Conservation (phyloP, 108 stramenopile species). For the Mayamaea pseudoterrestris region DNA sequence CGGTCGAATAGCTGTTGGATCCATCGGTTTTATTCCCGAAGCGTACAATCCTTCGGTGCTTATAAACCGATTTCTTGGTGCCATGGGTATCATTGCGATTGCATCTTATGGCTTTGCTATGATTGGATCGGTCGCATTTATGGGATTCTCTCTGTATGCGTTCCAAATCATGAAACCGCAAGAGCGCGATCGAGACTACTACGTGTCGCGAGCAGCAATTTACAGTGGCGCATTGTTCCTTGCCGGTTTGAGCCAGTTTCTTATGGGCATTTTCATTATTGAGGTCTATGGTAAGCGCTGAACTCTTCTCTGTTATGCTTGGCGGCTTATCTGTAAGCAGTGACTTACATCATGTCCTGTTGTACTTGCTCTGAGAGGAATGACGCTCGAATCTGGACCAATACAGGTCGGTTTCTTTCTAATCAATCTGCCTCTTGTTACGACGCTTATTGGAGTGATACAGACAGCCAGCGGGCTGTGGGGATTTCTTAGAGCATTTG, state of each 20-base stretch:
- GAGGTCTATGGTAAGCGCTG: background rate
- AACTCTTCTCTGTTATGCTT: too few relatives aligned
- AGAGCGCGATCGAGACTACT: constrained; percentile 6
- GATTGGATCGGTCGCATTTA: constrained; percentile 13
- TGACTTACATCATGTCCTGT: too few relatives aligned
- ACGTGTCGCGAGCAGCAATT: constrained; percentile 7
- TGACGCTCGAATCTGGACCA: background rate
- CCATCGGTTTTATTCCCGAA: constrained; percentile 8
- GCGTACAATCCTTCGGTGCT: background rate
- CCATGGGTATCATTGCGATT: constrained; percentile 22
- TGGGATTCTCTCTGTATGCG: constrained; percentile 10
- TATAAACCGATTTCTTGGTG: constrained; percentile 18
- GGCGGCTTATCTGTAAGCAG: too few relatives aligned
- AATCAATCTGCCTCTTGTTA: constrained; percentile 11
- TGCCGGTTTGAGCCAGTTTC: constrained; percentile 13
- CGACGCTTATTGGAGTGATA: constrained; percentile 10
- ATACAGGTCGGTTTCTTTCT: constrained; percentile 10
- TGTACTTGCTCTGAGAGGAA: too few relatives aligned
- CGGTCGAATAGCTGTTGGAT: constrained; percentile 3
- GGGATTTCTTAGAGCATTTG: constrained; percentile 9
- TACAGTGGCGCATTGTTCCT: constrained; percentile 7
- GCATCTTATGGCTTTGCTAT: constrained; percentile 11
- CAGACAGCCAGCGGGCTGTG: constrained; percentile 11
- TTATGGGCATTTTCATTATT: constrained; percentile 7
- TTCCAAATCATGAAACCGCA: constrained; percentile 5